Evolutionary conservation across 768 basidiomycete genomes (phyloP).

Genomic region (Cystofilobasidium ferigula): DNA sequence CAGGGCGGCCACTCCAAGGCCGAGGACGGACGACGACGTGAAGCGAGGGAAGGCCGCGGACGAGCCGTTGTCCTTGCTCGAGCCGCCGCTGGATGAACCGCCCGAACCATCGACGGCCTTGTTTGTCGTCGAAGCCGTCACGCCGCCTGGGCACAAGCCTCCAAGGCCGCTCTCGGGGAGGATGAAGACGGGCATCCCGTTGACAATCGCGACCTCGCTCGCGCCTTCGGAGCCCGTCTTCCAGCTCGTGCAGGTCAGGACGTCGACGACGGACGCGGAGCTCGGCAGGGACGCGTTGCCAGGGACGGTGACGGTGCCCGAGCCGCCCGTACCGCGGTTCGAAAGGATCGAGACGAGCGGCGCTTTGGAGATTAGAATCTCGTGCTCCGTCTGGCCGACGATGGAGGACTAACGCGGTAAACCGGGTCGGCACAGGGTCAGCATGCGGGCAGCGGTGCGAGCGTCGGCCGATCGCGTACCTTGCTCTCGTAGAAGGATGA

Average conservation of each 20-base stretch:
- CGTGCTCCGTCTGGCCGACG: not conserved
- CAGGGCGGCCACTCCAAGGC: too few species aligned
- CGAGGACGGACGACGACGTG: not conserved
- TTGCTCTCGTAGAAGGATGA: conserved; percentile 14
- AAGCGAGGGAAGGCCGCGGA: not conserved
- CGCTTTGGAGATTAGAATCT: conserved; percentile 19
- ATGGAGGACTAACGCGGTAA: conserved; percentile 8
- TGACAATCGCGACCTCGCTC: conserved; percentile 10
- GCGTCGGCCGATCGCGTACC: too few species aligned
- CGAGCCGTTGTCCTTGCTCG: not conserved
- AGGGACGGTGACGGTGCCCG: conserved; percentile 6
- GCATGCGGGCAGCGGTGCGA: too few species aligned
- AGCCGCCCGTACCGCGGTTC: conserved; percentile 19
- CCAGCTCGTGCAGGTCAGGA: conserved; percentile 25
- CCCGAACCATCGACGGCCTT: conserved; percentile 8
- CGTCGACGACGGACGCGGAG: conserved; percentile 17
- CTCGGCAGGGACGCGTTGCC: conserved; percentile 4
- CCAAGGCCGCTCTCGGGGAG: conserved; percentile 17
- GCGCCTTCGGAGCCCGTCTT: conserved; percentile 18
- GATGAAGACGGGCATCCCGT: conserved; percentile 14
- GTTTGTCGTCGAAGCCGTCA: conserved; percentile 20
- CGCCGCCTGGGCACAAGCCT: conserved; percentile 19
- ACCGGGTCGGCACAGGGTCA: too few species aligned
- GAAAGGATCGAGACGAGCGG: conserved; percentile 20
- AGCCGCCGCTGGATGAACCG: not conserved